Conservation (phyloP, 805 yeast species). For the Yueomyces sp. region DNA sequence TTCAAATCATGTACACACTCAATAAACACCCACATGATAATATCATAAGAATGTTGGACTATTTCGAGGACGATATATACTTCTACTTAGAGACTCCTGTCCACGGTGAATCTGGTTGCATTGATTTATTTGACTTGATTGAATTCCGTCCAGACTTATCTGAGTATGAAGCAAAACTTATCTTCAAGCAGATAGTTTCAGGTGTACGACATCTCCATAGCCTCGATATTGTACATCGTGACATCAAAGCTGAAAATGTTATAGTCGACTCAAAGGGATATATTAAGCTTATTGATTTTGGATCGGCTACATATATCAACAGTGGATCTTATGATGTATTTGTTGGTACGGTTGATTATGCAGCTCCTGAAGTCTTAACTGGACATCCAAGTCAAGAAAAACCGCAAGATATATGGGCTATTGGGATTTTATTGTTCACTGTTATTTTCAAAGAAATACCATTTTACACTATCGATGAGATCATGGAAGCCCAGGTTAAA, state of each 20-base stretch:
- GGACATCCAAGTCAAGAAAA: slow-evolving; percentile 84
- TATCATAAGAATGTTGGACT: slow-evolving; percentile 72
- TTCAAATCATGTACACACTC: slow-evolving; percentile 72
- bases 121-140: slow-evolving; percentile 82
- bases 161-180: slow-evolving; percentile 60
- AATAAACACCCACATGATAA: slow-evolving; percentile 71
- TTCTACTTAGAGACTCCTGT: slow-evolving; percentile 84
- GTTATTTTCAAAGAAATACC: slow-evolving; percentile 87
- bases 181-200: slow-evolving; percentile 65
- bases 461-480: slow-evolving; percentile 86
- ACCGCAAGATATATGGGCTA: slow-evolving; percentile 94
- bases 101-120: slow-evolving; percentile 80
- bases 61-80: slow-evolving; percentile 79
- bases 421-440: slow-evolving; percentile 85
- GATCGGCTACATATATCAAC: slow-evolving; percentile 80
- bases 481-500: slow-evolving; percentile 72
- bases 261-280: slow-evolving; percentile 71
- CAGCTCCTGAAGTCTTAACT: slow-evolving; percentile 86
- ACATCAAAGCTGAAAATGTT: slow-evolving; percentile 86
- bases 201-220: slow-evolving; percentile 72
- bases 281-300: slow-evolving; percentile 83
- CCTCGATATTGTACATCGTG: slow-evolving; percentile 83
- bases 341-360: slow-evolving; percentile 93
- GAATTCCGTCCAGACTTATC: slow-evolving; percentile 70
- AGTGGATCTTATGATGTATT: slow-evolving; percentile 94